These are phyloP conservation scores for Plasmodium gonderi DNA, from an alignment of 169 alveolate genomes.

Conservation along the genomic window DNA sequence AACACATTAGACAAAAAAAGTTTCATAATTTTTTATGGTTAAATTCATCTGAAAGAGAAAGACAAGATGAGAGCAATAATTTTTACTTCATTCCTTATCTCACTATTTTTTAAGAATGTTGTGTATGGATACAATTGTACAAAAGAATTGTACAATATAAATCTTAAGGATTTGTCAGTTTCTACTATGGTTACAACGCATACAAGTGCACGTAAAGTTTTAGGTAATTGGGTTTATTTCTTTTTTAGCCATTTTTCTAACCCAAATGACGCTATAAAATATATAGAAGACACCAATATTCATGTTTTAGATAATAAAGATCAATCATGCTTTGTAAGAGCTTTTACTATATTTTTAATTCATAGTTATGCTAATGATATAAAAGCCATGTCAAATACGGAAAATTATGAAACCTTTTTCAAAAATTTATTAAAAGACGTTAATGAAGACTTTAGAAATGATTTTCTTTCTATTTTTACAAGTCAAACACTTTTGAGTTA, in stretches of 20 bases:
- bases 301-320: constrained; percentile 19
- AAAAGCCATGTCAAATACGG: background rate
- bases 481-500: background rate
- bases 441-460: background rate
- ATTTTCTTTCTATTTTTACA: background rate
- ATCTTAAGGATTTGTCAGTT: constrained; percentile 8
- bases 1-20: background rate
- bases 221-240: constrained; percentile 55
- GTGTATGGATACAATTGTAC: constrained; percentile 5
- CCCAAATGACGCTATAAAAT: constrained; percentile 5
- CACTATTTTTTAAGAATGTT: constrained; percentile 16
- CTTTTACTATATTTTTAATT: constrained; percentile 27
- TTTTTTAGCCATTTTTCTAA: constrained; percentile 31
- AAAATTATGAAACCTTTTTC: background rate
- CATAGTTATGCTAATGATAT: constrained; percentile 12
- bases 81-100: constrained; percentile 1
- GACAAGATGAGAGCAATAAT: constrained; percentile 30
- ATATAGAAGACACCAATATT: background rate
- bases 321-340: constrained; percentile 20
- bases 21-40: background rate
- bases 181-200: background rate
- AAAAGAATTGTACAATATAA: background rate
- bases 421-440: background rate
- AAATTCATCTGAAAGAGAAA: background rate
- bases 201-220: background rate